These are phyloP conservation scores for Sugiyamaella marilandica DNA, from an alignment of 805 yeast genomes.

Conservation along the genomic window DNA sequence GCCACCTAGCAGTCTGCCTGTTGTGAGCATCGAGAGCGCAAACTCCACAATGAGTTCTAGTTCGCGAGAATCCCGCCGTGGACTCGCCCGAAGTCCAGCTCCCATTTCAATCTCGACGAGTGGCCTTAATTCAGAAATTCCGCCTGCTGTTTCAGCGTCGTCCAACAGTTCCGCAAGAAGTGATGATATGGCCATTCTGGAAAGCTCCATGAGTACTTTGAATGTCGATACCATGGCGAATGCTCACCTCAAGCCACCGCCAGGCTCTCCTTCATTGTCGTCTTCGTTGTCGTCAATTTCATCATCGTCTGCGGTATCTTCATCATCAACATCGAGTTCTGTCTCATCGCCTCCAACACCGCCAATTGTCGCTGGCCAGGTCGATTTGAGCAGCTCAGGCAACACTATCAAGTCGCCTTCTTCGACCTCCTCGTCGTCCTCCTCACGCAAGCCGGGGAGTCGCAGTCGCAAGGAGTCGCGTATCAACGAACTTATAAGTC, in stretches of 20 bases:
- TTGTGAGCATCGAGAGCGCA: background rate
- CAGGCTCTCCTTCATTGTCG: constrained; percentile 5
- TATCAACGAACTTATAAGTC: constrained; percentile 78
- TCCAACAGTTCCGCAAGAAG: no score
- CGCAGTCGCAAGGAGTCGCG: constrained; percentile 25
- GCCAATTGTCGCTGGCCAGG: background rate
- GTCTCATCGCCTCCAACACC: constrained; percentile 9
- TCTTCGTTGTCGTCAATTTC: constrained; percentile 11
- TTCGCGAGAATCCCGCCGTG: no score
- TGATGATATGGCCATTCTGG: background rate
- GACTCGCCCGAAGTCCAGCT: background rate
- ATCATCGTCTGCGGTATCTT: constrained; percentile 1
- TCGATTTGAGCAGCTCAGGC: background rate
- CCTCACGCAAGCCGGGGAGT: background rate
- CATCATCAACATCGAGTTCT: constrained; percentile 6
- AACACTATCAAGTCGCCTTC: background rate
- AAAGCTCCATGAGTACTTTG: background rate
- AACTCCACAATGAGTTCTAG: background rate
- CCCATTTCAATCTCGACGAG: background rate
- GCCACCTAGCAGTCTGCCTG: constrained; percentile 4
- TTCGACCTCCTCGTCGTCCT: background rate
- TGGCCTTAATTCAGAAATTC: no score
- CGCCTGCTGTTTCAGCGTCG: no score
- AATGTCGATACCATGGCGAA: background rate
- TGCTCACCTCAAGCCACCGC: background rate